These are phyloP conservation scores for Cryoendolithus antarcticus DNA, from an alignment of 2,329 filamentous ascomycete species.

Conservation along the genomic window DNA sequence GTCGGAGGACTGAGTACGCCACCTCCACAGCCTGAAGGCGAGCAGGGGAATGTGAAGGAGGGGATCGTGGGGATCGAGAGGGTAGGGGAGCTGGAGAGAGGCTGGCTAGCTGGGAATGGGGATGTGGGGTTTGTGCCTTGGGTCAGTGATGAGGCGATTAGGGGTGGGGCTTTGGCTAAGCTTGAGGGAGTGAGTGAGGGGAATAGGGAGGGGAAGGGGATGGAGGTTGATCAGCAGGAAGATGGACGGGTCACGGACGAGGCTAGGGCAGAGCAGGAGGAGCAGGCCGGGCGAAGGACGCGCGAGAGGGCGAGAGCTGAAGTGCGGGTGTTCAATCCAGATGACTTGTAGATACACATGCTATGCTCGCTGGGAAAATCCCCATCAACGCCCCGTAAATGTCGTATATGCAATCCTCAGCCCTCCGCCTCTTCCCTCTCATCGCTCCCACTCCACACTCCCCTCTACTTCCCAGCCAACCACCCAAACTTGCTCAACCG, in stretches of 20 bases:
- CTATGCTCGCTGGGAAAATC: too few relatives aligned
- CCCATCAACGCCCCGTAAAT: too few relatives aligned
- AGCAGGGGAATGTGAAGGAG: too few relatives aligned
- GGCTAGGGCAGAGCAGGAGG: constrained; percentile 25
- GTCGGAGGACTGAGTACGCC: too few relatives aligned
- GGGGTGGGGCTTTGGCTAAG: constrained; percentile 51
- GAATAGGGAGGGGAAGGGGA: constrained; percentile 37
- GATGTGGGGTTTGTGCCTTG: constrained; percentile 58
- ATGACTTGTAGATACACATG: constrained; percentile 13
- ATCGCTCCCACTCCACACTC: too few relatives aligned
- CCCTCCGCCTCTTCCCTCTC: too few relatives aligned
- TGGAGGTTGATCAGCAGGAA: too few relatives aligned
- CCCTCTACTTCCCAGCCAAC: constrained; percentile 20
- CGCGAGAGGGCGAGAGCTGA: constrained; percentile 14
- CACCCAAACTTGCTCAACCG: constrained; percentile 71
- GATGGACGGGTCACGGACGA: neutral
- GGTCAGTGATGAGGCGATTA: constrained; percentile 60
- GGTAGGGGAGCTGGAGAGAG: neutral
- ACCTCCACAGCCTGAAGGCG: too few relatives aligned
- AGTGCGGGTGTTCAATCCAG: constrained; percentile 23
- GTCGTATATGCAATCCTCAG: too few relatives aligned
- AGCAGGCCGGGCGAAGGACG: constrained; percentile 14
- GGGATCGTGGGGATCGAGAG: neutral
- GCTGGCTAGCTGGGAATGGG: constrained; percentile 40
- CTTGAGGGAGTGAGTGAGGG: constrained; percentile 48